These are phyloP conservation scores for Aspergillus ostianus DNA, from an alignment of 495 filamentous ascomycete species.

Conservation along the genomic window DNA sequence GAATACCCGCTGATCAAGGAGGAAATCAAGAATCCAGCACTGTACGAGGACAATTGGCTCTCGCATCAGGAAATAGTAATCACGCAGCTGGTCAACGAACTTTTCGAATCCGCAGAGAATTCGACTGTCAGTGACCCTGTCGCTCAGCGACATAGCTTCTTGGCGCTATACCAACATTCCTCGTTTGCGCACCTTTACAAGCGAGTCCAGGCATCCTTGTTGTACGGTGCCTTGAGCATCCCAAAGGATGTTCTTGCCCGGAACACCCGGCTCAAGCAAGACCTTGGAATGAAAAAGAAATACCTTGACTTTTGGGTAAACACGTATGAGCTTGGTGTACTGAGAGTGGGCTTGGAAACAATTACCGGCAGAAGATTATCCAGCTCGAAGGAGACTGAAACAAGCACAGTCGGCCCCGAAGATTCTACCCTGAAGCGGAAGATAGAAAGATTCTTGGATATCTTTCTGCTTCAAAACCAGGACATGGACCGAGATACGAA, in stretches of 20 bases:
- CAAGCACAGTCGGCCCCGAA: not conserved
- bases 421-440: slow-evolving; percentile 29
- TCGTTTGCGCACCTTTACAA: slow-evolving; percentile 54
- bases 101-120: slow-evolving; percentile 33
- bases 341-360: slow-evolving; percentile 57
- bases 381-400: slow-evolving; percentile 8
- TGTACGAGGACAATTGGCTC: slow-evolving; percentile 69
- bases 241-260: slow-evolving; percentile 51
- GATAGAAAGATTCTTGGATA: slow-evolving; percentile 53
- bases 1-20: slow-evolving; percentile 56
- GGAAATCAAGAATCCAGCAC: slow-evolving; percentile 51
- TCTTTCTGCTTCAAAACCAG: slow-evolving; percentile 59
- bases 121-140: slow-evolving; percentile 24
- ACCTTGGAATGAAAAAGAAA: slow-evolving; percentile 56
- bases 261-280: slow-evolving; percentile 49
- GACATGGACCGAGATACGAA: slow-evolving; percentile 36
- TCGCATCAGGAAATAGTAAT: slow-evolving; percentile 61
- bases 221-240: slow-evolving; percentile 58
- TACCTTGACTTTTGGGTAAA: slow-evolving; percentile 59
- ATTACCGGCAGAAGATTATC: slow-evolving; percentile 57
- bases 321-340: slow-evolving; percentile 50
- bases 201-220: slow-evolving; percentile 61
- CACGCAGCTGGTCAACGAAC: slow-evolving; percentile 58
- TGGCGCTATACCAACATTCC: slow-evolving; percentile 55
- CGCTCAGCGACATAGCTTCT: slow-evolving; percentile 42